These are phyloP conservation scores for Ganoderma multipileum DNA, from an alignment of 1,284 basidiomycete species.

Conservation along the genomic window DNA sequence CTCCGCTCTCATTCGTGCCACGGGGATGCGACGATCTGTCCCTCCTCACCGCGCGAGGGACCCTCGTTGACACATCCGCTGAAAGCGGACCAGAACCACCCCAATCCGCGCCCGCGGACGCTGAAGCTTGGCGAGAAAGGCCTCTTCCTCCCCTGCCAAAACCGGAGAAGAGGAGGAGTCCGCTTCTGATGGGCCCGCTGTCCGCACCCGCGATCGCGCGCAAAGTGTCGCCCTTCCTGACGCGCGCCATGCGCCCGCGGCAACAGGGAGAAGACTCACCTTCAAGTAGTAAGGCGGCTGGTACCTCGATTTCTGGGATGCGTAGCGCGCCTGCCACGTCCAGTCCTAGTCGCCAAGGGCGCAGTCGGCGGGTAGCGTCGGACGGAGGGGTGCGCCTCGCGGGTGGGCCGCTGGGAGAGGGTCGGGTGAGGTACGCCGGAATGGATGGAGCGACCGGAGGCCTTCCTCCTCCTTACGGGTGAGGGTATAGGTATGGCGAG, in stretches of 20 bases:
- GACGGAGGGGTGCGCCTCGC: not conserved
- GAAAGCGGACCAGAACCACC: not conserved
- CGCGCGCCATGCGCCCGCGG: not conserved
- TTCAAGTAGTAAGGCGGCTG: not conserved
- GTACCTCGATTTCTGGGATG: not conserved
- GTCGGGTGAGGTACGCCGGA: not conserved
- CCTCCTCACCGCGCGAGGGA: not conserved
- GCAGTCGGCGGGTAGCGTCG: not conserved
- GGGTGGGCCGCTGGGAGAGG: not conserved
- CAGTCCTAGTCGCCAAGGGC: not conserved
- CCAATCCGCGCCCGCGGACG: not conserved
- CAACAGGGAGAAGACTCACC: not conserved
- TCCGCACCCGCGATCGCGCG: not conserved
- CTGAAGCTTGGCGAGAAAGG: not conserved
- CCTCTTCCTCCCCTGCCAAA: not conserved
- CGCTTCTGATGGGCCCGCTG: not conserved
- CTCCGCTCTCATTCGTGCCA: not conserved
- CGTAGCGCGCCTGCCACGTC: not conserved
- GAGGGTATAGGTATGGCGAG: not conserved
- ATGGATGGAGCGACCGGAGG: not conserved
- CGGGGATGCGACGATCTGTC: not conserved
- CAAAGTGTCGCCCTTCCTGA: not conserved
- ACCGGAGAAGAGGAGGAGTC: not conserved
- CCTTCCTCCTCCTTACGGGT: not conserved
- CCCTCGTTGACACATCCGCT: not conserved